Evolutionary conservation across 2,329 filamentous ascomycete genomes (phyloP).

Genomic region (Chaetomium globosum): DNA sequence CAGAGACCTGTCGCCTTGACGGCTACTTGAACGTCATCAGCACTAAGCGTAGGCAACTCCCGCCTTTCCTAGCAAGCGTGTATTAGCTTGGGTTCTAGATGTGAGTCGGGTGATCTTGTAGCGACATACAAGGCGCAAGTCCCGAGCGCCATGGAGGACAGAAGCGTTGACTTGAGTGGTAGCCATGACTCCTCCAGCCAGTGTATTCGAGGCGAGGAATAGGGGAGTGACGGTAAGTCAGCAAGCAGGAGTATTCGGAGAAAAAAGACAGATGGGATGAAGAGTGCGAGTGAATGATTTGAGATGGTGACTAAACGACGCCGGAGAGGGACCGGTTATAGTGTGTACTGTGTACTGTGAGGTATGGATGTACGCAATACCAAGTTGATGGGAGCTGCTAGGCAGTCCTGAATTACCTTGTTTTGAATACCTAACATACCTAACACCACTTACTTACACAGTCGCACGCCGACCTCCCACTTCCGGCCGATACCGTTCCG

Average conservation of each 20-base stretch:
- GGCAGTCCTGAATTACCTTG: neutral
- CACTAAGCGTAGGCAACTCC: constrained; percentile 54
- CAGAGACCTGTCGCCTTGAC: constrained; percentile 66
- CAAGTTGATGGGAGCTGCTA: no score
- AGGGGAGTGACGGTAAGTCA: neutral
- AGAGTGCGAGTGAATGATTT: neutral
- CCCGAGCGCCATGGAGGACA: constrained; percentile 56
- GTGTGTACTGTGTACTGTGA: neutral
- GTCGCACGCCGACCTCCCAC: neutral
- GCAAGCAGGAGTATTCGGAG: neutral
- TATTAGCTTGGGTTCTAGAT: constrained; percentile 10
- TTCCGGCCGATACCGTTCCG: constrained; percentile 16
- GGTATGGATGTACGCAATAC: neutral
- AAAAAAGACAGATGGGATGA: neutral
- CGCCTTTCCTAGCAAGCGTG: constrained; percentile 54
- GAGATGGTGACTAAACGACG: neutral
- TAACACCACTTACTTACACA: no score
- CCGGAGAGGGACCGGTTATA: neutral
- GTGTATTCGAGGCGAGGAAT: no score
- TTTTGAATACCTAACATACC: no score
- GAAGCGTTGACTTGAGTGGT: constrained; percentile 50
- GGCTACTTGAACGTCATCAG: constrained; percentile 62
- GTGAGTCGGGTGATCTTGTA: neutral
- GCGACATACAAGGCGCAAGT: constrained; percentile 52
- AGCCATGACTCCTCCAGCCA: constrained; percentile 29